Evolutionary conservation across 2,329 filamentous ascomycete genomes (phyloP).

Genomic region (Claviceps maximensis): DNA sequence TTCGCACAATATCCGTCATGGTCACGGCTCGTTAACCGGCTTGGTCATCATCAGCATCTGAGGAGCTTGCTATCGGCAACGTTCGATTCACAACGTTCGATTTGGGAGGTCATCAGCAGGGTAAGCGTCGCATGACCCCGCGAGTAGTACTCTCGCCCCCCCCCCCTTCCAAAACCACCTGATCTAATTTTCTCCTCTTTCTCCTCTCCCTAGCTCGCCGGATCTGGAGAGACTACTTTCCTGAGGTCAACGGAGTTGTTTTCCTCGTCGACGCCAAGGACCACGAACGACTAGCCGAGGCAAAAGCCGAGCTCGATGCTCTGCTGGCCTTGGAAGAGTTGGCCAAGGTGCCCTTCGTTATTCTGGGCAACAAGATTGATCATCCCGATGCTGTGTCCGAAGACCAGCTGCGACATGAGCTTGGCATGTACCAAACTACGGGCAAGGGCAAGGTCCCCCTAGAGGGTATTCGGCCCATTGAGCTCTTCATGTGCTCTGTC

Average conservation of each 20-base stretch:
- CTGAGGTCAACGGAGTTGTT: conserved; percentile 89
- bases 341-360: conserved; percentile 84
- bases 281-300: conserved; percentile 83
- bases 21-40: conserved; percentile 1
- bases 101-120: conserved; percentile 85
- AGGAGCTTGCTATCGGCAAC: conserved; percentile 86
- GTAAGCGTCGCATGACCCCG: conserved; percentile 26
- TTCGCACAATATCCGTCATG: not conserved
- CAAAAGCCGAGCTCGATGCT: conserved; percentile 92
- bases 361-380: conserved; percentile 99
- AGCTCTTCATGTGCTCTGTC: conserved; percentile 98
- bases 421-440: conserved; percentile 91
- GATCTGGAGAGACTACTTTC: conserved; percentile 95
- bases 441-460: conserved; percentile 90
- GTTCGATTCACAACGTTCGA: conserved; percentile 93
- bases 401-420: conserved; percentile 82
- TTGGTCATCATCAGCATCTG: conserved; percentile 47
- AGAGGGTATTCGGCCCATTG: conserved; percentile 86
- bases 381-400: conserved; percentile 91
- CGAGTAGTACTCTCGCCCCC: not conserved
- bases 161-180: too few relatives aligned
- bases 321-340: conserved; percentile 96
- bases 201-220: conserved; percentile 56
- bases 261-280: conserved; percentile 98
- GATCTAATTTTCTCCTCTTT: conserved; percentile 11